phyloP scores from a whole-genome alignment of 352 stramenopile genomes.

The Blastocystis hominis region DNA sequence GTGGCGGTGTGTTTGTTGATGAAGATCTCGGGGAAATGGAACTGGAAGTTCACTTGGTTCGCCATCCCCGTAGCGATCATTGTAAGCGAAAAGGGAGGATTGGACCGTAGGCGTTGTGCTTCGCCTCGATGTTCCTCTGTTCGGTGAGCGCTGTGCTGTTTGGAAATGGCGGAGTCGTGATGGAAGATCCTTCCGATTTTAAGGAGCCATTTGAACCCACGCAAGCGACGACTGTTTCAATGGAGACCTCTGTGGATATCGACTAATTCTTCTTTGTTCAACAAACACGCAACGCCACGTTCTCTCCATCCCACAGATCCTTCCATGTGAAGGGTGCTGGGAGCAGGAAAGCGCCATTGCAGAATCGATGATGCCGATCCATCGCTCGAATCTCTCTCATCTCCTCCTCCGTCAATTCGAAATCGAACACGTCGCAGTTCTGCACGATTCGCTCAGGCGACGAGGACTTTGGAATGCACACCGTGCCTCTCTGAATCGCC shows the following conservation, averaged over 20 bases:
- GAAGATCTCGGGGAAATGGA: conserved; percentile 43
- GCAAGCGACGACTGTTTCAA: too few species aligned
- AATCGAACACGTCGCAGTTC: conserved; percentile 64
- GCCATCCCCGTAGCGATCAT: not conserved
- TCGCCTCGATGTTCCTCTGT: too few species aligned
- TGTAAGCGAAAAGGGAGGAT: not conserved
- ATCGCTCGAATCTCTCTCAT: conserved; percentile 59
- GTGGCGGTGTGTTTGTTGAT: not conserved
- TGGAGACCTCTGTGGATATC: not conserved
- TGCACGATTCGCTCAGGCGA: conserved; percentile 62
- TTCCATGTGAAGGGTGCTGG: not conserved
- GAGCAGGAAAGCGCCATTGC: not conserved
- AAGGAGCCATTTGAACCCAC: too few species aligned
- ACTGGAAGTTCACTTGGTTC: not conserved
- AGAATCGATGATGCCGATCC: conserved; percentile 27
- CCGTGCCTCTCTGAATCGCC: conserved; percentile 66
- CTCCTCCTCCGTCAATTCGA: conserved; percentile 62
- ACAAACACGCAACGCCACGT: conserved; percentile 23
- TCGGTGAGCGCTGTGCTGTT: too few species aligned
- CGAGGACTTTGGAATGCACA: conserved; percentile 67
- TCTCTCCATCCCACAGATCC: conserved; percentile 53
- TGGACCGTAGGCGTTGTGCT: too few species aligned
- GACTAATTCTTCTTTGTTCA: not conserved
- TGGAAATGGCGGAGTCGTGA: too few species aligned
- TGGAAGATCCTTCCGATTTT: too few species aligned